Evolutionary conservation across 2,329 filamentous ascomycete species (phyloP).

Genomic region (Onygenales sp.): DNA sequence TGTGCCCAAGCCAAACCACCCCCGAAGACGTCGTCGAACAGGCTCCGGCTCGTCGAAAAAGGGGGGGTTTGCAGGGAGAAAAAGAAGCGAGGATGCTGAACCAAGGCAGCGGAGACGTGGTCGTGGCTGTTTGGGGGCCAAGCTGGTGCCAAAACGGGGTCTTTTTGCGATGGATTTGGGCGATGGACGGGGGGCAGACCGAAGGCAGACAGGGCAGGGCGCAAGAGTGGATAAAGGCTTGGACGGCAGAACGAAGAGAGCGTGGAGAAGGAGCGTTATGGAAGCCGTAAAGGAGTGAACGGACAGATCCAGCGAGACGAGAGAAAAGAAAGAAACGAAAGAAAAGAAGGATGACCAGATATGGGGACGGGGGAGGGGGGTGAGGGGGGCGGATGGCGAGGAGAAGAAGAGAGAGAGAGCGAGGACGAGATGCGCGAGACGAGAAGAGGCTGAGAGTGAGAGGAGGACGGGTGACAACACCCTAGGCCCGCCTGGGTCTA

Average conservation of each 20-base stretch:
- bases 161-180: no score
- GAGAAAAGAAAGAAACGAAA: constrained; percentile 15
- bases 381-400: constrained; percentile 8
- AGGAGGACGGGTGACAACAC: background rate
- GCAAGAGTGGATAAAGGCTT: background rate
- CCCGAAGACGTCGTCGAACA: background rate
- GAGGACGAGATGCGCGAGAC: constrained; percentile 2
- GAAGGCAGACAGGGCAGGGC: background rate
- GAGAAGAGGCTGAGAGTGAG: background rate
- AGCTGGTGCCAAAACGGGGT: background rate
- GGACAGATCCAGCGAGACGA: constrained; percentile 28
- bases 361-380: constrained; percentile 10
- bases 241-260: constrained; percentile 24
- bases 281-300: constrained; percentile 45
- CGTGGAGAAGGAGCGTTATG: constrained; percentile 13
- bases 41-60: background rate
- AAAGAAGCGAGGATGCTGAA: constrained; percentile 9
- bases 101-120: constrained; percentile 12
- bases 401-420: constrained; percentile 11
- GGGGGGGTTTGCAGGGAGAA: background rate
- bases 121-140: constrained; percentile 1
- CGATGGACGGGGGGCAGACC: background rate
- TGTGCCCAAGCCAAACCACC: background rate
- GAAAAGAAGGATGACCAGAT: constrained; percentile 11
- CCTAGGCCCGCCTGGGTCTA: no score